Percentiles rank a stretch among this genome's conserved stretches.
Conservation (phyloP, 2,329 filamentous ascomycete species). For the Ophiostoma sp. region DNA sequence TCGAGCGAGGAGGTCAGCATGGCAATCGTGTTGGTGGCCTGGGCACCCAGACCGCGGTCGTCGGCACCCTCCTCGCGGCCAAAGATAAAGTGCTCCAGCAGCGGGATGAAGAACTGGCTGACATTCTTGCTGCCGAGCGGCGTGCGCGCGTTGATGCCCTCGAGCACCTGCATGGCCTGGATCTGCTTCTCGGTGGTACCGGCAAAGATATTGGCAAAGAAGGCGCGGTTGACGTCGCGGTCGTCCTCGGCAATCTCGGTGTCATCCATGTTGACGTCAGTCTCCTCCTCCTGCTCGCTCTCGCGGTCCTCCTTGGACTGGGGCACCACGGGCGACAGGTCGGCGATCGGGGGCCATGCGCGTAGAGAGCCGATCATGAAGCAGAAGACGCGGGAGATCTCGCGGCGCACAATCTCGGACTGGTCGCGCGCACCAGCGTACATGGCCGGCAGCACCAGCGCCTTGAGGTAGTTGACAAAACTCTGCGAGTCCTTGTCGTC, state of each 20-base stretch:
- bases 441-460: slow-evolving; percentile 67
- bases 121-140: slow-evolving; percentile 71
- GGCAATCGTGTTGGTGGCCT: slow-evolving; percentile 77
- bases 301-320: slow-evolving; percentile 35
- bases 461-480: slow-evolving; percentile 56
- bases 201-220: slow-evolving; percentile 89
- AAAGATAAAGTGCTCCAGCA: slow-evolving; percentile 92
- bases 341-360: slow-evolving; percentile 63
- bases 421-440: slow-evolving; percentile 69
- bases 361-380: slow-evolving; percentile 68
- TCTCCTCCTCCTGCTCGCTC: neutral
- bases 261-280: slow-evolving; percentile 19
- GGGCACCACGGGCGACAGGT: slow-evolving; percentile 65
- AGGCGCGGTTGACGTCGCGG: slow-evolving; percentile 57
- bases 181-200: slow-evolving; percentile 83
- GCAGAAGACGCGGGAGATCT: slow-evolving; percentile 75
- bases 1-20: slow-evolving; percentile 69
- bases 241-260: slow-evolving; percentile 19
- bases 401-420: slow-evolving; percentile 78
- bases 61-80: slow-evolving; percentile 67
- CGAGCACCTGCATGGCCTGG: slow-evolving; percentile 73
- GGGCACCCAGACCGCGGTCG: slow-evolving; percentile 79
- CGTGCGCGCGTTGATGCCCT: slow-evolving; percentile 55
- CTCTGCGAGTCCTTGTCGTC: slow-evolving; percentile 32
- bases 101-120: slow-evolving; percentile 79